phyloP scores from a whole-genome alignment of 352 stramenopile species.

The Phytophthora crassamura region DNA sequence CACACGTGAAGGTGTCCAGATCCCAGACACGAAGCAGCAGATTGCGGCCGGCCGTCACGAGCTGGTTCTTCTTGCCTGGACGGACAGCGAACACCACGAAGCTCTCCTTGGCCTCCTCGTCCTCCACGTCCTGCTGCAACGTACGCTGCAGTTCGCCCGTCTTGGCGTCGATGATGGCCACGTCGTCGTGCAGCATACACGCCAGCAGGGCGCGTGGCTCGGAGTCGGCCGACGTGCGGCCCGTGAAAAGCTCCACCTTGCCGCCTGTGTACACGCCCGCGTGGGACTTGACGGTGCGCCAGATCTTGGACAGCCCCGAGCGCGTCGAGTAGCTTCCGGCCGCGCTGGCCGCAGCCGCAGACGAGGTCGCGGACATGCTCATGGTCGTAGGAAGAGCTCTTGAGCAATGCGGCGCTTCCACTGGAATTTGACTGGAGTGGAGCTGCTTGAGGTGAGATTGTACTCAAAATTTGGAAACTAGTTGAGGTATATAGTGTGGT shows the following conservation, averaged over 20 bases:
- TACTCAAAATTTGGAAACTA: conserved; percentile 3
- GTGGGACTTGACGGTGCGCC: conserved; percentile 79
- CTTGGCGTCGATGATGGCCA: conserved; percentile 75
- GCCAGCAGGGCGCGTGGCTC: conserved; percentile 52
- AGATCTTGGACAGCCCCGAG: conserved; percentile 81
- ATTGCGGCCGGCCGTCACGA: conserved; percentile 87
- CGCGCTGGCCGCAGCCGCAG: conserved; percentile 8
- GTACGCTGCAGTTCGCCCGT: conserved; percentile 78
- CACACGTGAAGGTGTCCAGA: conserved; percentile 76
- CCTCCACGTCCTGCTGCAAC: conserved; percentile 77
- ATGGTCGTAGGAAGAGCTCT: conserved; percentile 14
- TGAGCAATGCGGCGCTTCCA: conserved; percentile 19
- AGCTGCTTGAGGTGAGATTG: not conserved
- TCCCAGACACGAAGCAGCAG: conserved; percentile 88
- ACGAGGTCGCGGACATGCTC: conserved; percentile 17
- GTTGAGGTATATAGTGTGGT: conserved; percentile 5
- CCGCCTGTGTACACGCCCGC: conserved; percentile 84
- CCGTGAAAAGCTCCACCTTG: conserved; percentile 75
- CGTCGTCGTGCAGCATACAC: conserved; percentile 86
- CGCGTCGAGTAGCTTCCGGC: conserved; percentile 64
- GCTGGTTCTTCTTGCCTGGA: conserved; percentile 72
- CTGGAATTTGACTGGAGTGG: conserved; percentile 44
- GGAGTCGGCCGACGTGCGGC: conserved; percentile 20
- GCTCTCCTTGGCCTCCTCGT: conserved; percentile 82
- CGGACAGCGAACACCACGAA: conserved; percentile 86